These are phyloP conservation scores for Ophiocordyceps camponoti-floridani DNA, from an alignment of 2,329 filamentous ascomycete species.

Conservation along the genomic window DNA sequence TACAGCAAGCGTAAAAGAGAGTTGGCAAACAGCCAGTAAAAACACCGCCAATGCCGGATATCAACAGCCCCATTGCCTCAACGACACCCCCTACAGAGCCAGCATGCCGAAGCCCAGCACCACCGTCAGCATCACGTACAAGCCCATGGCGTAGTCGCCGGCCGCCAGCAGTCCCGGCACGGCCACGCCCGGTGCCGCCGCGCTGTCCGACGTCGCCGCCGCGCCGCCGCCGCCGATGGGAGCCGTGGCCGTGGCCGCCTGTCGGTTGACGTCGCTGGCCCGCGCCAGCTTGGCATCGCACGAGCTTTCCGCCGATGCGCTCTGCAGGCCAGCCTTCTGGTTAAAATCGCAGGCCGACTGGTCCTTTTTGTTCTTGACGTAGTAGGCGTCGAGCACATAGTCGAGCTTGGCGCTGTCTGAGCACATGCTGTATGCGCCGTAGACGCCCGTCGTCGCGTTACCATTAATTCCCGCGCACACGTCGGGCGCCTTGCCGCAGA, in stretches of 20 bases:
- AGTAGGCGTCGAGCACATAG: slow-evolving; percentile 60
- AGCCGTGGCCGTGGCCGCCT: slow-evolving; percentile 26
- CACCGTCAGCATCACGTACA: slow-evolving; percentile 34
- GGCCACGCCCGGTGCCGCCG: slow-evolving; percentile 17
- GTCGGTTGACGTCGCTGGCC: slow-evolving; percentile 38
- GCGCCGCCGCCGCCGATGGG: slow-evolving; percentile 8
- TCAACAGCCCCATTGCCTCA: slow-evolving; percentile 2
- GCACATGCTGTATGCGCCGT: slow-evolving; percentile 69
- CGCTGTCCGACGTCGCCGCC: slow-evolving; percentile 10
- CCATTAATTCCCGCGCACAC: slow-evolving; percentile 48
- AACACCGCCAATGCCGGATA: slow-evolving; percentile 12
- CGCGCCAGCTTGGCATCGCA: slow-evolving; percentile 43
- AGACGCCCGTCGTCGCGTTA: slow-evolving; percentile 28
- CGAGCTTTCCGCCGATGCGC: slow-evolving; percentile 24
- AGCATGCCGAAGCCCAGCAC: slow-evolving; percentile 34
- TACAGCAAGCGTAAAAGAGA: slow-evolving; percentile 3
- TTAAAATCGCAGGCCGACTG: slow-evolving; percentile 50
- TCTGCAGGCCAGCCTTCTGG: slow-evolving; percentile 40
- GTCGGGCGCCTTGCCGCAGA: slow-evolving; percentile 41
- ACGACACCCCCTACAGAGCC: slow-evolving; percentile 23
- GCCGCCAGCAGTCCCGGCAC: slow-evolving; percentile 22
- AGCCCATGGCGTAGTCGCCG: slow-evolving; percentile 27
- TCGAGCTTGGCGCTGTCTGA: slow-evolving; percentile 49
- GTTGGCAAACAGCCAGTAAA: slow-evolving; percentile 4
- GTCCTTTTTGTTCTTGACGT: slow-evolving; percentile 30